Evolutionary conservation across 257 asterid species (phyloP), one percentile per base, ranked within the genome.

Genomic region (Rubia yunnanensis): DNA sequence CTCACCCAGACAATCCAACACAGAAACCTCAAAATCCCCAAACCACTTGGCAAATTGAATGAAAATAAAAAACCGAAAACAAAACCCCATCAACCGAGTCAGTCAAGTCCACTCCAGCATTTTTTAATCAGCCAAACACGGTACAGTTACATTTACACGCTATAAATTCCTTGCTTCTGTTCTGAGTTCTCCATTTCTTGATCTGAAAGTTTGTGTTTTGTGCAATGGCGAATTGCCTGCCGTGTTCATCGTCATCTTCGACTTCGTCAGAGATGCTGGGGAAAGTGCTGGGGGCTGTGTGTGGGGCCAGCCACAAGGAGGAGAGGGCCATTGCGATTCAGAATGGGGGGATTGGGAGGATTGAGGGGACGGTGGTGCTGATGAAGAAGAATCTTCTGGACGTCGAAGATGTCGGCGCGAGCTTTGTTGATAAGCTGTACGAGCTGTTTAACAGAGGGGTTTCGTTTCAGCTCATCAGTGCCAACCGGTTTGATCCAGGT

Each of bases 321-420:
- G 84, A 79, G 1, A 81, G 62, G 3, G 72, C 76, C 15, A 24
- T 26, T 1, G 66, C 35, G 26, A 75, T 24, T 20, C 27, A 54
- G 56, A 30, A 23, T 28, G 65, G 57, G 23, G 65, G 66, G 64
- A 31, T 15, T 17, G 60, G 10, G 68, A 84, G 82, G 81, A 80
- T 92, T 13, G 84, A 66, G 68, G 97, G 92, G 23, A 76, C 65
- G 0, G 81, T 86, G 7, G 84, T 83, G 17, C 66, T 92, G 88
- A 75, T 65, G 86, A 84, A 85, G 80, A 92, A 87, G 81, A 89
- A 82, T 59, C 74, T 74, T 5, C 11, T 79, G 84, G 96, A 85
- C 73, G 77, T 67, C 30, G 83, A 76, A 0, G 90, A 87, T 64
- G 31, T 74, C 0, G 61, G 77, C 8, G 79, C 95, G 28, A 79